Percentiles rank a stretch among this genome's conserved stretches.
Conservation (phyloP, 345 rosid genomes). For the Eutrema heterophyllum region DNA sequence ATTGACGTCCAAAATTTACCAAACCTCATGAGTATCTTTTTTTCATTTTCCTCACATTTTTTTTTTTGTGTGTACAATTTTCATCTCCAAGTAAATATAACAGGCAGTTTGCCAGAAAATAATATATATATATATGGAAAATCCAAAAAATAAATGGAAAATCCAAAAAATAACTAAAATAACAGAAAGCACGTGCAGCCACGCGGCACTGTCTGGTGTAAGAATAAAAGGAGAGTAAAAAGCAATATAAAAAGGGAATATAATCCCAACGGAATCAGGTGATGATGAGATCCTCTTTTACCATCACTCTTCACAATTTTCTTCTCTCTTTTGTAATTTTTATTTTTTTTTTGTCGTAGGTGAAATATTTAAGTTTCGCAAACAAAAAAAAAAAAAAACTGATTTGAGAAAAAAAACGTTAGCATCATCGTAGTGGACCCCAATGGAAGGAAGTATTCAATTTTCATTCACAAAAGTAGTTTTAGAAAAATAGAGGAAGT, state of each 20-base stretch:
- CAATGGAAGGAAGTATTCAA: background rate
- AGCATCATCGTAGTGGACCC: background rate
- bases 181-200: slow-evolving; percentile 25
- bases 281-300: slow-evolving; percentile 26
- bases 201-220: slow-evolving; percentile 24
- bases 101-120: background rate
- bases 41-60: background rate
- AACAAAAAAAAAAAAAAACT: background rate
- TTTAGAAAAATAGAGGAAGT: background rate
- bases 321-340: background rate
- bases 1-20: background rate
- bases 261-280: slow-evolving; percentile 35
- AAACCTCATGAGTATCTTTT: too few species aligned
- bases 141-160: background rate
- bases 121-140: background rate
- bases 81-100: background rate
- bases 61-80: background rate
- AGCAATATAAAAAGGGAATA: slow-evolving; percentile 15
- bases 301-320: background rate
- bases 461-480: background rate
- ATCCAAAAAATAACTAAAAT: background rate
- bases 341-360: background rate
- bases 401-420: background rate
- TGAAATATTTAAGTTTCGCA: background rate
- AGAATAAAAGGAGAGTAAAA: background rate